Evolutionary conservation across 495 filamentous ascomycete genomes (phyloP).

Genomic region (Trichoderma parareesei): DNA sequence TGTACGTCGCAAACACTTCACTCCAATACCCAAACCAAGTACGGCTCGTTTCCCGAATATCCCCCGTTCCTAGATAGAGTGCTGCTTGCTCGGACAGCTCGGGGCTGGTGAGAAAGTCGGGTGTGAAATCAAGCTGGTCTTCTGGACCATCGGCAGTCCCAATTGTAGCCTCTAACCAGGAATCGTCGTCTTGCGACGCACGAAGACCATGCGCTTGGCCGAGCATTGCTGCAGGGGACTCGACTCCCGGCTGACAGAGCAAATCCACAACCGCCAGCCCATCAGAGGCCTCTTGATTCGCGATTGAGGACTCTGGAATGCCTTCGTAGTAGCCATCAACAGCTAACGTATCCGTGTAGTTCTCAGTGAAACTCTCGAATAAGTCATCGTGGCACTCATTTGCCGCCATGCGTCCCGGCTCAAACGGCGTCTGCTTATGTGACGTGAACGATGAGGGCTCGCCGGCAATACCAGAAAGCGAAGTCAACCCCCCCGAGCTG

Average conservation of each 20-base stretch:
- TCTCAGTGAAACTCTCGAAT: not conserved
- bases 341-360: not conserved
- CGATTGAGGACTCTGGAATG: not conserved
- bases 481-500: not conserved
- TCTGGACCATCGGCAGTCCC: not conserved
- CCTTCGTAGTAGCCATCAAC: not conserved
- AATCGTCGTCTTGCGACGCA: not conserved
- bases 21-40: not conserved
- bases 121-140: not conserved
- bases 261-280: not conserved
- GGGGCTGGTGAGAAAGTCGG: not conserved
- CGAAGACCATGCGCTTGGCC: not conserved
- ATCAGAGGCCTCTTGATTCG: not conserved
- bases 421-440: not conserved
- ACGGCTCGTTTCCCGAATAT: not conserved
- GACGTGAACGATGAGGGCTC: not conserved
- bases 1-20: not conserved
- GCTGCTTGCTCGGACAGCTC: not conserved
- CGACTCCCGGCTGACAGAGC: not conserved
- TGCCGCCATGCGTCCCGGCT: not conserved
- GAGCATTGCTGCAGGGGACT: not conserved
- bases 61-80: not conserved
- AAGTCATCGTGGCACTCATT: not conserved
- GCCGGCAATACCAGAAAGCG: not conserved
- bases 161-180: not conserved